phyloP scores from a whole-genome alignment of 768 basidiomycete genomes.

The Pleurotus cornucopiae region DNA sequence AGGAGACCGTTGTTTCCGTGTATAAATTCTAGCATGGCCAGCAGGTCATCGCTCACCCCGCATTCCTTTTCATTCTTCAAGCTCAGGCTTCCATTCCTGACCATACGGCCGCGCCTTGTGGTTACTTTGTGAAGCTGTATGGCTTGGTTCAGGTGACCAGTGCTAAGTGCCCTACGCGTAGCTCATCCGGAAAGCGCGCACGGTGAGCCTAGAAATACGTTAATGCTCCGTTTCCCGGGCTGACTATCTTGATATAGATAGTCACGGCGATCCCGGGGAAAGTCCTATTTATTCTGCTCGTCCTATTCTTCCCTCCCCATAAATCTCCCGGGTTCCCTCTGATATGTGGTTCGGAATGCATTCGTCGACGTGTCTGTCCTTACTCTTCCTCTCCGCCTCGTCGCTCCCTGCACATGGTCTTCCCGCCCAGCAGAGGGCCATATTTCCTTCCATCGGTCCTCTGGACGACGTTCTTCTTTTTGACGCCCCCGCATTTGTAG shows the following conservation, averaged over 20 bases:
- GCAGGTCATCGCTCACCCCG: neutral
- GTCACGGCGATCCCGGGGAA: too few relatives aligned
- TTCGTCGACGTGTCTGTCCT: neutral
- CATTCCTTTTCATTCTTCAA: neutral
- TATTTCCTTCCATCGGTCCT: conserved; percentile 14
- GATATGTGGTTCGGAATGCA: neutral
- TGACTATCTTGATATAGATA: too few relatives aligned
- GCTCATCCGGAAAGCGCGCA: too few relatives aligned
- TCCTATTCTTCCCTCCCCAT: too few relatives aligned
- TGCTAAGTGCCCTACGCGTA: too few relatives aligned
- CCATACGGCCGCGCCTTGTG: conserved; percentile 4
- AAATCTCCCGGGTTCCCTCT: too few relatives aligned
- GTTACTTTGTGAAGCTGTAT: neutral
- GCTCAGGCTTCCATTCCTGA: neutral
- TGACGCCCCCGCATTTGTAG: conserved; percentile 35
- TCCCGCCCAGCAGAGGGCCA: neutral
- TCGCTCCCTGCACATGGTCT: neutral
- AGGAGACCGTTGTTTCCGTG: neutral
- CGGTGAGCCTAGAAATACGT: too few relatives aligned
- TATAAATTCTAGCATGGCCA: neutral
- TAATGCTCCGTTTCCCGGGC: too few relatives aligned
- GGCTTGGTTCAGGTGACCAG: neutral
- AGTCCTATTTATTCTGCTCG: too few relatives aligned
- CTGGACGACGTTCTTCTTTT: conserved; percentile 33
- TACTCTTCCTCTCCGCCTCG: neutral